Evolutionary conservation across 2,329 filamentous ascomycete species (phyloP), one percentile per base, ranked within the genome.

Genomic region (Alternaria angustiovoidea): DNA sequence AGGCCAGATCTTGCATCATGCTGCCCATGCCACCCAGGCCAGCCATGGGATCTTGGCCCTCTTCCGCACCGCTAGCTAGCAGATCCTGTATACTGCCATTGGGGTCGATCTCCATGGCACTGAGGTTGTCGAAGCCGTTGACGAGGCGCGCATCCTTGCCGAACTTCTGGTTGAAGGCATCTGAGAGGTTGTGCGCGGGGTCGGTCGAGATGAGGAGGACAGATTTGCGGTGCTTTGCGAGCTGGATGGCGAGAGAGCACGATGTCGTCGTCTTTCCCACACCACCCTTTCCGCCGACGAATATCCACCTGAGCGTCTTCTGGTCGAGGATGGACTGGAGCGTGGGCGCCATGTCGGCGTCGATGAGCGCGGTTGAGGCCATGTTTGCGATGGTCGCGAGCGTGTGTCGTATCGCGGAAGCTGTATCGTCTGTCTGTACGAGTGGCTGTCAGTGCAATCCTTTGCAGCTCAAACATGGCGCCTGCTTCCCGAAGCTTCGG

Each of bases 261-360:
- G 94, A 98, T 16, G 95, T 99, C n/a, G 95, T 99, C 28, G 95
- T 99, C 85, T 99, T 99, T 79, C 95, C 95, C 46, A 99, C 95
- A 78, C 95, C 95, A 75, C 95, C 95, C 83, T 99, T 99, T 69
- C 95, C 95, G 74, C 95, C 95, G 62, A 99, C 95, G 75, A 99
- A 99, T 81, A 99, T 96, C 95, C 95, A 99, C 78, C 95, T 92
- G 57, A 99, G 89, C 34, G 92, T 90, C 81, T 93, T 93, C 81
- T 99, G 95, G 84, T 96, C 93, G 74, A 99, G 88, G 76, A 99
- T 93, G 66, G 92, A 91, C 83, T 97, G 92, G 75, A 99, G 91
- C 53, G 92, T 93, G 48, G 95, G 94, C 83, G 96, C 94, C 83
- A 98, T 89, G 77, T 91, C 90, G 80, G 91, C 89, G 61, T 78